phyloP scores from a whole-genome alignment of 1,284 basidiomycete species.

The Neonothopanus nambi region DNA sequence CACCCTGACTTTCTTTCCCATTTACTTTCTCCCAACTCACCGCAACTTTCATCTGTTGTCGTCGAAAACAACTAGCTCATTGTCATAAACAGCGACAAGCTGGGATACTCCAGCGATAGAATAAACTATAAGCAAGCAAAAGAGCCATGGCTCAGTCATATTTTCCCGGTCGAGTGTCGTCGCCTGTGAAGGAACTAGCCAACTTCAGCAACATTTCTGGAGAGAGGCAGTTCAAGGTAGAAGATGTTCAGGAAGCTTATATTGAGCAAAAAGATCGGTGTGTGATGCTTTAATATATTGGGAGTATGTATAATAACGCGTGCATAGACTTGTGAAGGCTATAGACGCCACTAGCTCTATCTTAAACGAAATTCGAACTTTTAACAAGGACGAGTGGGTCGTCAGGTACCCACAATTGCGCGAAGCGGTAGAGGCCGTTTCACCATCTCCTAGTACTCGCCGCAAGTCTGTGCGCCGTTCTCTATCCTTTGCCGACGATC shows the following conservation, averaged over 20 bases:
- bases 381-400: slow-evolving; percentile 86
- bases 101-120: too few species aligned
- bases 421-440: slow-evolving; percentile 36
- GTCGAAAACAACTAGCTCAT: too few species aligned
- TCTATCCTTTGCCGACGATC: slow-evolving; percentile 83
- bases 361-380: slow-evolving; percentile 72
- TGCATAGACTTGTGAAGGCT: slow-evolving; percentile 67
- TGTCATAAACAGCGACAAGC: too few species aligned
- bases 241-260: slow-evolving; percentile 75
- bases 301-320: background rate
- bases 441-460: slow-evolving; percentile 30
- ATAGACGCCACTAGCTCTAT: slow-evolving; percentile 74
- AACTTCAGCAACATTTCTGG: slow-evolving; percentile 19
- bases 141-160: slow-evolving; percentile 45
- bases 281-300: slow-evolving; percentile 21
- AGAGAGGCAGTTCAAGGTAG: slow-evolving; percentile 52
- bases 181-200: slow-evolving; percentile 31
- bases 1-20: too few species aligned
- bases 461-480: slow-evolving; percentile 58
- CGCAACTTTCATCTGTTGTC: too few species aligned
- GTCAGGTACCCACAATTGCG: slow-evolving; percentile 81
- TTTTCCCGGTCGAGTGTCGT: slow-evolving; percentile 36
- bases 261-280: slow-evolving; percentile 72
- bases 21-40: too few species aligned
- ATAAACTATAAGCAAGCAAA: too few species aligned